Conservation (phyloP, 495 filamentous ascomycete genomes). For the Talaromyces trachyspermus region DNA sequence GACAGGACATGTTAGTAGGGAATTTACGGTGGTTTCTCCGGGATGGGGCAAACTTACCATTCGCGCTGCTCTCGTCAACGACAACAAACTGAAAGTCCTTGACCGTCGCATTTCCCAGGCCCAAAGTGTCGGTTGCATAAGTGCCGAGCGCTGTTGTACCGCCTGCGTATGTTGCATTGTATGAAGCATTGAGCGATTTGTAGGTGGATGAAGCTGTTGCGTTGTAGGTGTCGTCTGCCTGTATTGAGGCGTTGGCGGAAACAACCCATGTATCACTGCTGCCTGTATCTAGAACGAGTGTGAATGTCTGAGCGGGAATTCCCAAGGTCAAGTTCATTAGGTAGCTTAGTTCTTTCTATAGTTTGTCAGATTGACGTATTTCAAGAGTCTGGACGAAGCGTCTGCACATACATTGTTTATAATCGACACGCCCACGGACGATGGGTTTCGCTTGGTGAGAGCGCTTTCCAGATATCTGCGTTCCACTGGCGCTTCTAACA, state of each 20-base stretch:
- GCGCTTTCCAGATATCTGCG: constrained; percentile 24
- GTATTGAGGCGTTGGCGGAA: constrained; percentile 12
- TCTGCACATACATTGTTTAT: constrained; percentile 12
- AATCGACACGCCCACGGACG: constrained; percentile 19
- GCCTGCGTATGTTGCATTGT: constrained; percentile 77
- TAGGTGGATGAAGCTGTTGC: constrained; percentile 62
- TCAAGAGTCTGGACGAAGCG: neutral
- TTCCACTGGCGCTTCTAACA: constrained; percentile 41
- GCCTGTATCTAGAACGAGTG: constrained; percentile 64
- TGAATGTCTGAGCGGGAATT: constrained; percentile 51
- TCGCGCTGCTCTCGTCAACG: constrained; percentile 54
- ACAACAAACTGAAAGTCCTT: constrained; percentile 65
- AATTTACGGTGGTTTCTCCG: neutral
- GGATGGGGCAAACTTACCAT: constrained; percentile 17
- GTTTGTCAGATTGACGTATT: neutral
- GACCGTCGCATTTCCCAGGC: constrained; percentile 51
- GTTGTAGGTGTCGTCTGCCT: constrained; percentile 39
- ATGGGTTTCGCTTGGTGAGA: constrained; percentile 28
- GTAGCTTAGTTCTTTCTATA: constrained; percentile 52
- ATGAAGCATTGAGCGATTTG: constrained; percentile 53
- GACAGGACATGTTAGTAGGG: too few relatives aligned
- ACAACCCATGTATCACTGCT: constrained; percentile 73
- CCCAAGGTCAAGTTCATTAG: constrained; percentile 61
- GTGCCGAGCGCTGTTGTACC: constrained; percentile 62
- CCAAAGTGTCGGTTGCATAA: constrained; percentile 69